Evolutionary conservation across 768 basidiomycete genomes (phyloP), one percentile per base, ranked within the genome.

Genomic region (Megacollybia marginata): DNA sequence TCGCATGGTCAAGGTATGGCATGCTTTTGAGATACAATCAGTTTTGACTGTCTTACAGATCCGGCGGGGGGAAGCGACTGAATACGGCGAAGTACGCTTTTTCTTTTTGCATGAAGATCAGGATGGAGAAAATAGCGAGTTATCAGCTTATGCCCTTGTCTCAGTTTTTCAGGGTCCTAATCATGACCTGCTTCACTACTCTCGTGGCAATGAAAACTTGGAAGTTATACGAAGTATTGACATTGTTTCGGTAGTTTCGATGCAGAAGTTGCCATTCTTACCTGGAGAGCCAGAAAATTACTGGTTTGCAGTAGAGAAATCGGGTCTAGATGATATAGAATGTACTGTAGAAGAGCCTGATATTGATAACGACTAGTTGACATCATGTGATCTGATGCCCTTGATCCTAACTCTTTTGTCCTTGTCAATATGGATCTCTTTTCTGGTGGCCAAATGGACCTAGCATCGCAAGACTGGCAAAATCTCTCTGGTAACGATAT

Each of bases 221-320:
- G 11, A 44, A n/a, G 36, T 61, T 2, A 46, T 55, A 11, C n/a
- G 47, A 2, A 31, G 55, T 9, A 53, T 51, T 23, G 4, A 10
- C 5, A 63, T 65, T 42, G 28, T 42, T 0, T 62, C 61, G 12
- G 50, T 63, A 12, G 52, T 66, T 11, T 60, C 59, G 1, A 65
- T 65, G 61, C n/a, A n/a, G n/a, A n/a, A n/a, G n/a, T 53, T 54
- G 9, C 55, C 52, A 0, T 20, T 44, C 13, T 31, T 49, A 16
- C 46, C 54, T 9, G 40, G 49, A 12, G 53, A 51, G 9, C 38
- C 50, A n/a, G 40, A 45, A 5, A 6, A 42, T 7, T 42, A 53
- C 1, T 62, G 59, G 54, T 65, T 59, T 51, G 53, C 63, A 36
- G 52, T 65, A 9, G 57, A 65, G 38, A 67, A 65, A 44, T 57